These are phyloP conservation scores for Nakazawaea ishiwadae DNA, from an alignment of 805 yeast species.

Conservation along the genomic window DNA sequence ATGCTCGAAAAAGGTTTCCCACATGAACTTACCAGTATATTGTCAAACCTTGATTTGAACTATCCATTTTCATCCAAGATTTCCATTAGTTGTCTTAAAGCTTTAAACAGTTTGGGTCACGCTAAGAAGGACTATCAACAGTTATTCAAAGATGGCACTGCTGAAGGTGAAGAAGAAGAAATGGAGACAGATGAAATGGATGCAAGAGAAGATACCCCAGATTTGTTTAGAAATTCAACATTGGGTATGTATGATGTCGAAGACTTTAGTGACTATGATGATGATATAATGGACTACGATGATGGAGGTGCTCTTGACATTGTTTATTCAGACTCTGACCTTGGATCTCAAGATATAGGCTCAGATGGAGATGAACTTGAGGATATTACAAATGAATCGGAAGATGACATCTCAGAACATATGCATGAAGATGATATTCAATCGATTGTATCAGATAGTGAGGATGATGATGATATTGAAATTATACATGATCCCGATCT, in stretches of 20 bases:
- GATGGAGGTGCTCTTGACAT: conserved; percentile 22
- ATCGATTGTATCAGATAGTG: conserved; percentile 17
- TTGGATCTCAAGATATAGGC: conserved; percentile 25
- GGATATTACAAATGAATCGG: conserved; percentile 19
- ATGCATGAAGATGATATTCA: conserved; percentile 17
- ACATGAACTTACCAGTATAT: conserved; percentile 47
- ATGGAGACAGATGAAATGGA: conserved; percentile 54
- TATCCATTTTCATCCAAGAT: conserved; percentile 62
- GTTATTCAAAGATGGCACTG: conserved; percentile 44
- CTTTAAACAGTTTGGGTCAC: conserved; percentile 52
- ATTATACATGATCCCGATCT: conserved; percentile 11
- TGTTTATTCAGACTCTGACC: conserved; percentile 30
- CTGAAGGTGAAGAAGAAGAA: conserved; percentile 52
- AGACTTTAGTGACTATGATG: conserved; percentile 61
- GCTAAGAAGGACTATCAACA: conserved; percentile 54
- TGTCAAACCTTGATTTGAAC: conserved; percentile 69
- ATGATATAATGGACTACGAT: conserved; percentile 24
- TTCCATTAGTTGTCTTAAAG: conserved; percentile 53
- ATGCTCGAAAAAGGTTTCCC: conserved; percentile 68
- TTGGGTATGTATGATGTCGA: conserved; percentile 90
- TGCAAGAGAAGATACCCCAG: conserved; percentile 68
- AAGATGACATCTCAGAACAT: conserved; percentile 15
- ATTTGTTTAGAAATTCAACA: conserved; percentile 81
- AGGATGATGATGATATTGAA: conserved; percentile 15
- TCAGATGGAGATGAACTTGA: conserved; percentile 17